phyloP scores from a whole-genome alignment of 768 basidiomycete genomes.

The Cyclocybe aegerita region DNA sequence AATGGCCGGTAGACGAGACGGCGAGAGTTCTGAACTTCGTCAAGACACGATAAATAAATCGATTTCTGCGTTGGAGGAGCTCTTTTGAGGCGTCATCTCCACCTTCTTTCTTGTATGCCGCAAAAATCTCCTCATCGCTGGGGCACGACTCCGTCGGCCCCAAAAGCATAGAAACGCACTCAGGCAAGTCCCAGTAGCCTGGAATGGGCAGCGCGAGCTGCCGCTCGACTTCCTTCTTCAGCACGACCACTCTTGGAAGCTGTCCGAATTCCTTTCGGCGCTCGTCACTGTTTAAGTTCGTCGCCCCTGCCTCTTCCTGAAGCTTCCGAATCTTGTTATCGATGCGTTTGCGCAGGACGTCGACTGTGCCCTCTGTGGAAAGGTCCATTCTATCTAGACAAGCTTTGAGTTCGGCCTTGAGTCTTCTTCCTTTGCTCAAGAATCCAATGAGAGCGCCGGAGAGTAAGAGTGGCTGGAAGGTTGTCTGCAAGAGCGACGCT shows the following conservation, averaged over 20 bases:
- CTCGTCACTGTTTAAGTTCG: conserved; percentile 14
- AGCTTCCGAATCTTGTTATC: conserved; percentile 33
- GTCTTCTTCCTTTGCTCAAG: conserved; percentile 32
- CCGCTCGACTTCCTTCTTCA: conserved; percentile 44
- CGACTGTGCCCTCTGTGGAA: conserved; percentile 33
- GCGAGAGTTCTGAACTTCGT: conserved; percentile 28
- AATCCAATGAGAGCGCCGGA: conserved; percentile 44
- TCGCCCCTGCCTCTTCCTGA: conserved; percentile 24
- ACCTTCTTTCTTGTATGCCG: conserved; percentile 22
- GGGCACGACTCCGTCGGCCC: conserved; percentile 25
- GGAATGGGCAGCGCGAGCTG: conserved; percentile 46
- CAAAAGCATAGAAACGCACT: conserved; percentile 34
- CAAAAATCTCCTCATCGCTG: conserved; percentile 39
- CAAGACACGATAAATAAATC: conserved; percentile 32
- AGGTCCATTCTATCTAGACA: conserved; percentile 41
- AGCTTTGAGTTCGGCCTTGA: conserved; percentile 36
- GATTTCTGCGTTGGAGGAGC: conserved; percentile 32
- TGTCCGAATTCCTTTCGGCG: conserved; percentile 40
- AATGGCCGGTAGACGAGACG: conserved; percentile 19
- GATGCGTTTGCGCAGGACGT: conserved; percentile 36
- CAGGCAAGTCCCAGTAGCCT: conserved; percentile 47
- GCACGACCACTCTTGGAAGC: conserved; percentile 40
- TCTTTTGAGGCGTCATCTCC: conserved; percentile 18
- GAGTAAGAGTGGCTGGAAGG: conserved; percentile 46
- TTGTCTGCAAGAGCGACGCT: conserved; percentile 45